These are phyloP conservation scores for Colletotrichum sp. DNA, from an alignment of 2,329 filamentous ascomycete genomes.

Conservation along the genomic window DNA sequence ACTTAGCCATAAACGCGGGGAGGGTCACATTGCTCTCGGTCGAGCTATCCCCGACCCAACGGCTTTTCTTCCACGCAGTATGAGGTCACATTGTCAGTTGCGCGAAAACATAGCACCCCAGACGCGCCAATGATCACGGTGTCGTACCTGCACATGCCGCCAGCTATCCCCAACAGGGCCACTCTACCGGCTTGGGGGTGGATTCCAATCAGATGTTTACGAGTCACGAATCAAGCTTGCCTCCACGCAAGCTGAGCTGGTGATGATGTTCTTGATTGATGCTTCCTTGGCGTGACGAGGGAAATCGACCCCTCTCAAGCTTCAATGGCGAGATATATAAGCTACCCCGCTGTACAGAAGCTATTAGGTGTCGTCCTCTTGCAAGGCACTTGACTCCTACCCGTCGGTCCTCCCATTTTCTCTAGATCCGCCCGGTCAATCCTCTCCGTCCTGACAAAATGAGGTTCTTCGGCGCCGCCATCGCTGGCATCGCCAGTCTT, in stretches of 20 bases:
- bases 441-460: neutral
- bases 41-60: constrained; percentile 4
- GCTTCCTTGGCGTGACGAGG: neutral
- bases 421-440: neutral
- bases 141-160: constrained; percentile 4
- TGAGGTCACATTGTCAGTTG: constrained; percentile 10
- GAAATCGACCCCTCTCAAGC: neutral
- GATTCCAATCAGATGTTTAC: neutral
- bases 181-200: constrained; percentile 1
- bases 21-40: constrained; percentile 8
- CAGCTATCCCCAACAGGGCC: constrained; percentile 2
- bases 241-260: neutral
- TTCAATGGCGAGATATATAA: constrained; percentile 3
- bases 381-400: neutral
- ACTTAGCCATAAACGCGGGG: neutral
- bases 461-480: constrained; percentile 8
- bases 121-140: constrained; percentile 10
- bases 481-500: constrained; percentile 10
- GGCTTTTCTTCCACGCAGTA: neutral
- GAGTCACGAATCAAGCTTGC: constrained; percentile 9
- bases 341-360: neutral
- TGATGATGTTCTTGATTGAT: neutral
- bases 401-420: neutral
- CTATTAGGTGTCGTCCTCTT: fast-evolving
- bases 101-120: neutral